Evolutionary conservation across 768 basidiomycete genomes (phyloP), one percentile per base, ranked within the genome.

Genomic region (Gloeostereum incarnatum): DNA sequence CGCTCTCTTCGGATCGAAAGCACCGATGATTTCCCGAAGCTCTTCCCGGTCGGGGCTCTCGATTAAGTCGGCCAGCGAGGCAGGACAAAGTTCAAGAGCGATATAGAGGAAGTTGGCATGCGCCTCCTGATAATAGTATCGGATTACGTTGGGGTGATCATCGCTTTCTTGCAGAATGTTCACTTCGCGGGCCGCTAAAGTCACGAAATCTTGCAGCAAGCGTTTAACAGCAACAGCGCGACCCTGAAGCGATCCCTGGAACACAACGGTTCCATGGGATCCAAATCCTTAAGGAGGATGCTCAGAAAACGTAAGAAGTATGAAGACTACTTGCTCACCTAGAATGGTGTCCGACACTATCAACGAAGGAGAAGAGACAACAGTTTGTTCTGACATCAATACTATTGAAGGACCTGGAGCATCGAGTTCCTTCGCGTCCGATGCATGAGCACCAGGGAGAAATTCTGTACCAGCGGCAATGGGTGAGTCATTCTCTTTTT

Each of bases 201-300:
- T 94, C 39, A 94, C 89, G 50, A 97, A 98, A 58, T 98, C 93
- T 48, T 82, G 84, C 5, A 98, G 73, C 3, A 99, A 73, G 0
- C 96, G 87, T 58, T 99, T 98, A 41, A 99, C 92, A n/a, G 96
- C 96, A 0, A 99, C 96, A 0, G 94, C 85, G 37, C 96, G 82
- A 0, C 90, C 92, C 63, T 98, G 94, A n/a, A 97, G 75, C 5
- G 91, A 85, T 2, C 94, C 96, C 52, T 84, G 75, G 61, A 78
- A 91, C 3, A 99, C 96, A 29, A 98, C 86, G 0, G 96, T 99
- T 5, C 96, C 96, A 52, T 97, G 92, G 0, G 92, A 97, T 2
- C 93, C 93, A 49, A 84, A 90, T 3, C 93, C 93, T 96, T n/a
- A n/a, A n/a, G 45, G 3, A 25, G 37, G n/a, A 11, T 5, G 14